phyloP scores from a whole-genome alignment of 768 basidiomycete species.

The Fistulinella prunicolor region DNA sequence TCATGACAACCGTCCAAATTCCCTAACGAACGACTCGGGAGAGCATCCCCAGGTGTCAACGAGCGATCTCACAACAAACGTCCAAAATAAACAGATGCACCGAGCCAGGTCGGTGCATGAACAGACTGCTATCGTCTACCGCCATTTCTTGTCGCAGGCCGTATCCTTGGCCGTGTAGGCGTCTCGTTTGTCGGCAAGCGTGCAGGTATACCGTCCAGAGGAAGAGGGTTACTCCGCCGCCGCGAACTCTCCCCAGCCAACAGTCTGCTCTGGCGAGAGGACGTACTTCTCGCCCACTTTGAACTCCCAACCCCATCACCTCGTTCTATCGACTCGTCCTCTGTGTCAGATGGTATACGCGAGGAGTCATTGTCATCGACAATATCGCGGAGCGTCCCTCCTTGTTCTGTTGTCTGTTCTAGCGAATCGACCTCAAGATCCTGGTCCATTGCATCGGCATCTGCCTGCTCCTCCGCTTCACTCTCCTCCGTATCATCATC shows the following conservation, averaged over 20 bases:
- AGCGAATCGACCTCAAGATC: conserved; percentile 41
- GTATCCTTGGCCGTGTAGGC: conserved; percentile 58
- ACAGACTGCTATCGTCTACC: conserved; percentile 43
- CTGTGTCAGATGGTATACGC: conserved; percentile 26
- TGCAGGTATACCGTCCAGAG: conserved; percentile 34
- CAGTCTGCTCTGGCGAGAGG: conserved; percentile 18
- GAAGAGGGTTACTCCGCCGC: conserved; percentile 26
- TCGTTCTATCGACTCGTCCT: conserved; percentile 34
- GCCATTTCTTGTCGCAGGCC: conserved; percentile 34
- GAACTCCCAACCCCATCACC: conserved; percentile 27
- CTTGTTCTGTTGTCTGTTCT: conserved; percentile 29
- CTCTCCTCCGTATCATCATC: conserved; percentile 56
- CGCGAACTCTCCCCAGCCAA: conserved; percentile 22
- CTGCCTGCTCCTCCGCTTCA: conserved; percentile 52
- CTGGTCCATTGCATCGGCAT: conserved; percentile 74
- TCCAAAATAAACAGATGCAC: conserved; percentile 4
- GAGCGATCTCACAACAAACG: conserved; percentile 14
- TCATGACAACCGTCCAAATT: conserved; percentile 7
- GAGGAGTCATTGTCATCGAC: conserved; percentile 25
- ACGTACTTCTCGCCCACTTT: conserved; percentile 28
- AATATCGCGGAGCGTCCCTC: conserved; percentile 26
- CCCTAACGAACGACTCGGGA: conserved; percentile 14
- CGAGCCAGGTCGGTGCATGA: too few species aligned
- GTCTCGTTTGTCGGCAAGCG: conserved; percentile 49
- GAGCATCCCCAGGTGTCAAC: conserved; percentile 1